A percentile compares a stretch with the other conserved stretches of the same genome.
These are phyloP conservation scores for Cercophora scortea DNA, from an alignment of 495 filamentous ascomycete genomes.

Conservation along the genomic window DNA sequence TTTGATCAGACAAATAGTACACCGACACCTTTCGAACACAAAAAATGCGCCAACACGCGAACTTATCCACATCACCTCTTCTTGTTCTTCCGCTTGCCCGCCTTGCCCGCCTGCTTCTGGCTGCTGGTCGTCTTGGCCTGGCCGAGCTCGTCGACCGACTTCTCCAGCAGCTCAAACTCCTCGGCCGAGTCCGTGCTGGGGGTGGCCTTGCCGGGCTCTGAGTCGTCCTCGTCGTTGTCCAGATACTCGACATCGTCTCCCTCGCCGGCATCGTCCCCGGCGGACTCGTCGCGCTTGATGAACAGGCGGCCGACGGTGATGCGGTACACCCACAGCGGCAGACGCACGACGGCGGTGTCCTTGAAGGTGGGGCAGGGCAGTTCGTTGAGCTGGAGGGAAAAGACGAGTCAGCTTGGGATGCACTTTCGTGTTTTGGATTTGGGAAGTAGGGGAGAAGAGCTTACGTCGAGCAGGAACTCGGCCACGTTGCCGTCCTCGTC, in stretches of 20 bases:
- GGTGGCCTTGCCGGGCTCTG: constrained; percentile 31
- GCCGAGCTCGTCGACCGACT: constrained; percentile 36
- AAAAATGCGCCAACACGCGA: background rate
- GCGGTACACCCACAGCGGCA: constrained; percentile 60
- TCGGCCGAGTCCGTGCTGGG: constrained; percentile 42
- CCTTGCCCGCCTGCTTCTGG: constrained; percentile 30
- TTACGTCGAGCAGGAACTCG: constrained; percentile 78
- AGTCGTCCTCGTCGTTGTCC: constrained; percentile 30
- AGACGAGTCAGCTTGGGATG: background rate
- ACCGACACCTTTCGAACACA: background rate
- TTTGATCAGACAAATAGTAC: background rate
- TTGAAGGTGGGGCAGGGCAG: constrained; percentile 55
- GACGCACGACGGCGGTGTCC: constrained; percentile 61
- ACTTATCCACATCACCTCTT: constrained; percentile 25
- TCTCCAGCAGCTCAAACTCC: constrained; percentile 51
- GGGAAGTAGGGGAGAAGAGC: constrained; percentile 20
- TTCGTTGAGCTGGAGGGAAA: constrained; percentile 45
- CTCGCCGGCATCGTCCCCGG: constrained; percentile 27
- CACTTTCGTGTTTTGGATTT: background rate
- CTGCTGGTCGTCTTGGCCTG: constrained; percentile 34
- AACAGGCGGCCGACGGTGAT: constrained; percentile 49
- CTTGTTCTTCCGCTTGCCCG: constrained; percentile 39
- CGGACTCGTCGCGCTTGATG: constrained; percentile 22
- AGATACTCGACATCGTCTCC: constrained; percentile 18
- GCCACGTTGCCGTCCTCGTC: constrained; percentile 74